Evolutionary conservation across 1,139 yeast species (phyloP), one percentile per base, ranked within the genome.

Genomic region (Diutina mesorugosa): DNA sequence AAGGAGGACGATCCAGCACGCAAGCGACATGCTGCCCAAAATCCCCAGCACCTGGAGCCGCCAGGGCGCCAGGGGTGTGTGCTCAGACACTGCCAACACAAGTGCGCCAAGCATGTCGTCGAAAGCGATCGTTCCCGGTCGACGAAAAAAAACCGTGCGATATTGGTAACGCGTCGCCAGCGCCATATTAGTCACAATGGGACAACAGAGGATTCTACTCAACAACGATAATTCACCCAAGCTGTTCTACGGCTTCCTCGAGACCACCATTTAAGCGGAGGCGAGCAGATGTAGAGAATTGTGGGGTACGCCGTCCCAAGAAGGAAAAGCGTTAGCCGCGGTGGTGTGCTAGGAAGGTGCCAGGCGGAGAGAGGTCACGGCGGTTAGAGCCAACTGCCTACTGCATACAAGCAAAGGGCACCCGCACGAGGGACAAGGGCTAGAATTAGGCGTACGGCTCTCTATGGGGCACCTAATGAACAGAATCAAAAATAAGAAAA

Each of bases 1-100:
- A 59, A 87, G 76, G 55, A 87, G 71, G n/a, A 87, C 91, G 30
- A 88, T 80, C 93, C 93, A 88, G 66, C 91, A 85, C 1, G 91
- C 83, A 55, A 82, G 72, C 26, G 45, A 32, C 9, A 32, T 50
- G n/a, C 28, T 30, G 8, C 53, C 53, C 41, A 50, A 12, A 6
- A 50, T 21, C 35, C 45, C 53, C 45, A 32, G 45, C 28, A 32
- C 14, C 16, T 50, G 41, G 10, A 30, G 14, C 28, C 53, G 26
- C 53, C 53, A 50, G 14, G 21, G 21, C 21, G 51, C 38, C 21
- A n/a, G 51, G 51, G 14, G 47, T 4, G 41, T 10, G 41, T 35
- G 41, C 5, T n/a, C 41, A 6, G 26, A 6, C 18, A 21, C 38
- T 21, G 30, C 30, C 26, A 26, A 18, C 30, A 47, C 29, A 16